These are phyloP conservation scores for Pleurotus djamor DNA, from an alignment of 768 basidiomycete species.

Conservation along the genomic window DNA sequence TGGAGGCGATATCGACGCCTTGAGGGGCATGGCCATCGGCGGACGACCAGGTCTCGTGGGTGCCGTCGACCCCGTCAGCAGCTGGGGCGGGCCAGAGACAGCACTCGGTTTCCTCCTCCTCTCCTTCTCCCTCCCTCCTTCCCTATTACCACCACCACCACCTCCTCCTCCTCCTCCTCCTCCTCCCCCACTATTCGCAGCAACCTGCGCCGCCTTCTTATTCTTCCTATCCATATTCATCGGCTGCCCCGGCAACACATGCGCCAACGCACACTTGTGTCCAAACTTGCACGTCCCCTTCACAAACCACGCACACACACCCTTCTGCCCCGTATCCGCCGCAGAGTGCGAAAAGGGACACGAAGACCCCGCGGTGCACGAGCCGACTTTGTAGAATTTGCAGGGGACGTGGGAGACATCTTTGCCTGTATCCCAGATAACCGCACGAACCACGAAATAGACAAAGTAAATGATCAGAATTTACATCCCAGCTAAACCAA, in stretches of 20 bases:
- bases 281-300: constrained; percentile 83
- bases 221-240: constrained; percentile 98
- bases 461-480: constrained; percentile 1
- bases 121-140: constrained; percentile 27
- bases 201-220: constrained; percentile 85
- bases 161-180: constrained; percentile 26
- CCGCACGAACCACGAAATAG: background rate
- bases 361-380: constrained; percentile 89
- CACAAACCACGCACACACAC: constrained; percentile 86
- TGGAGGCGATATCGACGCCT: constrained; percentile 70
- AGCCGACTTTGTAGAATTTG: constrained; percentile 94
- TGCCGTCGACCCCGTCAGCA: constrained; percentile 62
- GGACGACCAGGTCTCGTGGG: constrained; percentile 62
- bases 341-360: constrained; percentile 92
- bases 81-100: constrained; percentile 23
- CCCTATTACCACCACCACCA: constrained; percentile 20
- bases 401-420: constrained; percentile 96
- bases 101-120: constrained; percentile 33
- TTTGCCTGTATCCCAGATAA: constrained; percentile 47
- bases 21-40: constrained; percentile 66
- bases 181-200: constrained; percentile 44
- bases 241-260: constrained; percentile 90
- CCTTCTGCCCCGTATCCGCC: constrained; percentile 78
- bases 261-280: constrained; percentile 89
- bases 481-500: background rate